Evolutionary conservation across 2,329 filamentous ascomycete species (phyloP).

Genomic region (Didymosphaeria variabile): DNA sequence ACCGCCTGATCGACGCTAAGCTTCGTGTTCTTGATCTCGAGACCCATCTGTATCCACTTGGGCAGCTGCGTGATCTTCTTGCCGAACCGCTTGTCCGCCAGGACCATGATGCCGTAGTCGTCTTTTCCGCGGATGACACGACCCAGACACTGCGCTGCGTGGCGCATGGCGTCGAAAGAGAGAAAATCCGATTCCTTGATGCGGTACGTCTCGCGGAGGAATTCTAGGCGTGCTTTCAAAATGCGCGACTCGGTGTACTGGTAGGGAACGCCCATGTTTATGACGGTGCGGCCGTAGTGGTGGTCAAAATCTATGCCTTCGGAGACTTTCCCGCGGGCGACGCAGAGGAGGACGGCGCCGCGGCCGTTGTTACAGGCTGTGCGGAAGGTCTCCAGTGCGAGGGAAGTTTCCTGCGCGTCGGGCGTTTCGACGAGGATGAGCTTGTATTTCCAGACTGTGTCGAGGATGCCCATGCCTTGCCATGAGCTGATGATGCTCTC

Average conservation of each 20-base stretch:
- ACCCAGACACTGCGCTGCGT: slow-evolving; percentile 94
- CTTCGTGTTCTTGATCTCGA: slow-evolving; percentile 86
- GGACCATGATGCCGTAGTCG: slow-evolving; percentile 99
- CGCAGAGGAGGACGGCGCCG: slow-evolving; percentile 90
- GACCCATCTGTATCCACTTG: slow-evolving; percentile 93
- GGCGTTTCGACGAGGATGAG: slow-evolving; percentile 97
- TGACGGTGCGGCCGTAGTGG: slow-evolving; percentile 93
- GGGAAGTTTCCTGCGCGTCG: slow-evolving; percentile 94
- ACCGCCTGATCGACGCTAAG: slow-evolving; percentile 96
- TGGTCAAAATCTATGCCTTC: slow-evolving; percentile 99
- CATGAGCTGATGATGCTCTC: slow-evolving; percentile 99
- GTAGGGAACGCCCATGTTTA: slow-evolving; percentile 97
- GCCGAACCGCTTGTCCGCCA: slow-evolving; percentile 91
- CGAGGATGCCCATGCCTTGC: slow-evolving; percentile 98
- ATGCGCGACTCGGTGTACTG: slow-evolving; percentile 99
- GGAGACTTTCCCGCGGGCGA: slow-evolving; percentile 95
- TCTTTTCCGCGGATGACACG: slow-evolving; percentile 96
- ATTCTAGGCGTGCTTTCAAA: slow-evolving; percentile 92
- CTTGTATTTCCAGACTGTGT: slow-evolving; percentile 99
- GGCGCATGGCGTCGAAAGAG: slow-evolving; percentile 99
- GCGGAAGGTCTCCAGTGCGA: slow-evolving; percentile 94
- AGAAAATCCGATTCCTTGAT: slow-evolving; percentile 98
- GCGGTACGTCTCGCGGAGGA: slow-evolving; percentile 94
- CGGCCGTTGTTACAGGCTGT: slow-evolving; percentile 97
- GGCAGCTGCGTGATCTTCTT: slow-evolving; percentile 91